Conservation (phyloP, 2,329 filamentous ascomycete species). For the Aspergillus fumigatus region DNA sequence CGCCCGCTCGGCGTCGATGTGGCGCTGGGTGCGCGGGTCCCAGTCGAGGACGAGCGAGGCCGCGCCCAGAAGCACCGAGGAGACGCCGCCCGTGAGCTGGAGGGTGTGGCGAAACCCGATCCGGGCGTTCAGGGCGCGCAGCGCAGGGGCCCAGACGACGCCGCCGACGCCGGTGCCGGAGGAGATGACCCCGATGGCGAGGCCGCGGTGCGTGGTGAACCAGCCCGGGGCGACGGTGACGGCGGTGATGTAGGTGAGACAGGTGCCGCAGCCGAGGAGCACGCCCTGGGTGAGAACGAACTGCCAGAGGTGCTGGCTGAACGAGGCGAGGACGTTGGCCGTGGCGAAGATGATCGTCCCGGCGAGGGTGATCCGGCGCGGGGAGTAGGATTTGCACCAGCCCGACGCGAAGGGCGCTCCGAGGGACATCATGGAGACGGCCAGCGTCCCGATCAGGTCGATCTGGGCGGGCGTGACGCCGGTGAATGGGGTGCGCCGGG, state of each 20-base stretch:
- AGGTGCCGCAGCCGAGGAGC: slow-evolving; percentile 36
- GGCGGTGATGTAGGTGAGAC: slow-evolving; percentile 36
- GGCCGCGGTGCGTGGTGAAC: slow-evolving; percentile 33
- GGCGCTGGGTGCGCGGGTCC: slow-evolving; percentile 26
- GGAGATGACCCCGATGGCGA: slow-evolving; percentile 39
- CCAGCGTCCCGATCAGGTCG: slow-evolving; percentile 36
- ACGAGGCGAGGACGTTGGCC: slow-evolving; percentile 31
- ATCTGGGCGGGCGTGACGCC: slow-evolving; percentile 33
- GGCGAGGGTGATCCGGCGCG: slow-evolving; percentile 26
- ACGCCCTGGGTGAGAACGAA: slow-evolving; percentile 35
- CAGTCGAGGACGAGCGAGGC: slow-evolving; percentile 24
- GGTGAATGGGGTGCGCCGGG: slow-evolving; percentile 28
- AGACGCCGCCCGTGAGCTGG: slow-evolving; percentile 29
- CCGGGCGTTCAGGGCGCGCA: slow-evolving; percentile 26
- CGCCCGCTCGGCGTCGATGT: slow-evolving; percentile 15
- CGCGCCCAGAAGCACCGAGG: slow-evolving; percentile 24
- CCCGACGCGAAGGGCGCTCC: slow-evolving; percentile 33
- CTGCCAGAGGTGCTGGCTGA: slow-evolving; percentile 32
- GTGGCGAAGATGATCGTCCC: slow-evolving; percentile 34
- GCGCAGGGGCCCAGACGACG: slow-evolving; percentile 35
- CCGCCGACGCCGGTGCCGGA: slow-evolving; percentile 39
- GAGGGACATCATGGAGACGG: slow-evolving; percentile 36
- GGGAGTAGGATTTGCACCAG: slow-evolving; percentile 33
- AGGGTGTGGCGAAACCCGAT: slow-evolving; percentile 39
- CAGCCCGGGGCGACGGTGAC: slow-evolving; percentile 38